These are phyloP conservation scores for Petunia secreta DNA, from an alignment of 257 asterid genomes.

Conservation along the genomic window DNA sequence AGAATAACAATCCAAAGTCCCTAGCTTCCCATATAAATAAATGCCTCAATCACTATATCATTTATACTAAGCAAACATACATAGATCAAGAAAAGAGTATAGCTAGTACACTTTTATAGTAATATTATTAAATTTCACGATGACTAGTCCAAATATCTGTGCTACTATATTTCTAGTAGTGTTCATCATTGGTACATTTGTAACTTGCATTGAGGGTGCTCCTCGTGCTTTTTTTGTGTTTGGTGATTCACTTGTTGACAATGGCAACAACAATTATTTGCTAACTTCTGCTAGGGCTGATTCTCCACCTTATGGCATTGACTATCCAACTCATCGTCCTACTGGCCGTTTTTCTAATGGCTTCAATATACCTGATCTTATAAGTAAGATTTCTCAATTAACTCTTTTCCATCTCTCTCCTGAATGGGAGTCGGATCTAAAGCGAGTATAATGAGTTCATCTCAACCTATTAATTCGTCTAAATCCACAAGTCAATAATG, in stretches of 20 bases:
- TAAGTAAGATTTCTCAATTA: conserved; percentile 42
- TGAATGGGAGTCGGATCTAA: background rate
- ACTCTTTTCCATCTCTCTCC: background rate
- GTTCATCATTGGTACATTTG: background rate
- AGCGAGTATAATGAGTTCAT: background rate
- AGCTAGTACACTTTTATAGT: background rate
- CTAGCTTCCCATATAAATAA: background rate
- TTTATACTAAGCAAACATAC: background rate
- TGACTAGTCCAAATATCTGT: conserved; percentile 14
- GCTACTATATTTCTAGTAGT: conserved; percentile 23
- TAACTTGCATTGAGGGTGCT: conserved; percentile 36
- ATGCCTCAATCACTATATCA: conserved; percentile 5
- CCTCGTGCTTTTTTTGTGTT: conserved; percentile 80
- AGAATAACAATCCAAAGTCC: background rate
- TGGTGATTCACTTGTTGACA: conserved; percentile 79
- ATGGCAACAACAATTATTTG: conserved; percentile 74
- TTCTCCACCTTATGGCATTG: conserved; percentile 79
- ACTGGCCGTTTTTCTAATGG: conserved; percentile 85
- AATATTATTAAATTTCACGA: background rate
- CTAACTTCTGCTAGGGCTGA: conserved; percentile 74
- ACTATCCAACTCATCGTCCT: conserved; percentile 71
- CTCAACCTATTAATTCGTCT: background rate
- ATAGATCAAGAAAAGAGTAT: background rate
- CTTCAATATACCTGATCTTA: conserved; percentile 73
- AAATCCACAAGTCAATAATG: background rate